phyloP scores from a whole-genome alignment of 805 yeast genomes.

The Nematodospora valgi region DNA sequence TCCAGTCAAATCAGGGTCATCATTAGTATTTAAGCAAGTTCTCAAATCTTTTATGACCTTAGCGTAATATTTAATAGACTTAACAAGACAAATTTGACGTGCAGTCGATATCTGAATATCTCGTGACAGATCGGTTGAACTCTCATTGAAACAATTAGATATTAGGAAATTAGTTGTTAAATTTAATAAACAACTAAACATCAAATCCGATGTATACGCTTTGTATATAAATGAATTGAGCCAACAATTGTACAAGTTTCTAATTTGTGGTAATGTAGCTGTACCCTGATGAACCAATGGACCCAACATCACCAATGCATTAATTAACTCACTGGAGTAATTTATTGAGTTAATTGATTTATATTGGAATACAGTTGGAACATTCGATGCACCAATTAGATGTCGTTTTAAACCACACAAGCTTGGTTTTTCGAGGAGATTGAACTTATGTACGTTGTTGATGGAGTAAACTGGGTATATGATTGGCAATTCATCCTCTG shows the following conservation, averaged over 20 bases:
- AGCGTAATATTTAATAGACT: constrained; percentile 35
- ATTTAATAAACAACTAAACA: constrained; percentile 37
- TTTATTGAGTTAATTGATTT: constrained; percentile 1
- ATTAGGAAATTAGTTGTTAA: constrained; percentile 37
- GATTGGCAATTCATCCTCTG: constrained; percentile 25
- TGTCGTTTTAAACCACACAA: no score
- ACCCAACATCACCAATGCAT: constrained; percentile 9
- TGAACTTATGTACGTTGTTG: background rate
- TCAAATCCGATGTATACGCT: constrained; percentile 19
- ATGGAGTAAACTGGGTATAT: constrained; percentile 34
- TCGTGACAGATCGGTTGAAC: background rate
- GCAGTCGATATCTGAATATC: background rate
- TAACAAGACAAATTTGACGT: constrained; percentile 18
- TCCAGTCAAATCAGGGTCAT: constrained; percentile 29
- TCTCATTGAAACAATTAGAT: constrained; percentile 17
- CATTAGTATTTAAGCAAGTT: constrained; percentile 22
- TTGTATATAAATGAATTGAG: constrained; percentile 26
- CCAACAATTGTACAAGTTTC: constrained; percentile 31
- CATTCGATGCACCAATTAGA: background rate
- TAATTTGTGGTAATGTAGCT: constrained; percentile 24
- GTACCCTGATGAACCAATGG: constrained; percentile 21
- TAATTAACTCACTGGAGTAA: constrained; percentile 6
- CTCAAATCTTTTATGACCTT: constrained; percentile 33
- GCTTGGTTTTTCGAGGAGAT: background rate
- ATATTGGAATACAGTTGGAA: background rate